These are phyloP conservation scores for Climacium dendroides DNA, from an alignment of 225 moss, liverwort and hornwort genomes.

Conservation along the genomic window DNA sequence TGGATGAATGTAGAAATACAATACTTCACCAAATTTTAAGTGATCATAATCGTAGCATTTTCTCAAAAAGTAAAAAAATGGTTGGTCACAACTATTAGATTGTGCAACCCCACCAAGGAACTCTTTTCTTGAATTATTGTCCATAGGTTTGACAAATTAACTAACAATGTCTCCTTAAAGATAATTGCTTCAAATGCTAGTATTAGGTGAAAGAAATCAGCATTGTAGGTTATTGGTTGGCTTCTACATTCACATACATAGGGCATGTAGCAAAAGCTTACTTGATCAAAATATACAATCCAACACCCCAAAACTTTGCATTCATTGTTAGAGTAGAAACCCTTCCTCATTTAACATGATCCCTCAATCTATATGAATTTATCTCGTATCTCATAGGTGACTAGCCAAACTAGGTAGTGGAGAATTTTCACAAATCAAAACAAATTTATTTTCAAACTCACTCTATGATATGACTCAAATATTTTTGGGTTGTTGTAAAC, in stretches of 20 bases:
- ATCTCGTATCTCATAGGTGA: too few species aligned
- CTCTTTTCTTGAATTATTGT: too few species aligned
- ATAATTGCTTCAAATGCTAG: too few species aligned
- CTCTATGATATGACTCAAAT: not conserved
- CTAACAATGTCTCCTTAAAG: too few species aligned
- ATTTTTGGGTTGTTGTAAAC: not conserved
- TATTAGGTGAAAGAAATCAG: too few species aligned
- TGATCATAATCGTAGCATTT: too few species aligned
- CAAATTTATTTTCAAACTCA: not conserved
- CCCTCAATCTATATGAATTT: not conserved
- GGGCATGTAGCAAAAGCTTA: fast-evolving
- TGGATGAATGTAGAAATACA: too few species aligned
- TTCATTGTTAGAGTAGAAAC: not conserved
- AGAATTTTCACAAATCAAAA: not conserved
- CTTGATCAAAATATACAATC: not conserved
- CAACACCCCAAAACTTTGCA: not conserved
- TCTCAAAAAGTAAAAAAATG: too few species aligned
- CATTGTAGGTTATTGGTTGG: fast-evolving
- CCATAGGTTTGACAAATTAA: too few species aligned
- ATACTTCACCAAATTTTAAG: too few species aligned
- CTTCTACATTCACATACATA: not conserved
- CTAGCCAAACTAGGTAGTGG: not conserved
- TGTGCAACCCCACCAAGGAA: fast-evolving
- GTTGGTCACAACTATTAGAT: too few species aligned
- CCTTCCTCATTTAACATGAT: not conserved